These are phyloP conservation scores for Cordyceps cateniannulata DNA, from an alignment of 2,329 filamentous ascomycete species.

Conservation along the genomic window DNA sequence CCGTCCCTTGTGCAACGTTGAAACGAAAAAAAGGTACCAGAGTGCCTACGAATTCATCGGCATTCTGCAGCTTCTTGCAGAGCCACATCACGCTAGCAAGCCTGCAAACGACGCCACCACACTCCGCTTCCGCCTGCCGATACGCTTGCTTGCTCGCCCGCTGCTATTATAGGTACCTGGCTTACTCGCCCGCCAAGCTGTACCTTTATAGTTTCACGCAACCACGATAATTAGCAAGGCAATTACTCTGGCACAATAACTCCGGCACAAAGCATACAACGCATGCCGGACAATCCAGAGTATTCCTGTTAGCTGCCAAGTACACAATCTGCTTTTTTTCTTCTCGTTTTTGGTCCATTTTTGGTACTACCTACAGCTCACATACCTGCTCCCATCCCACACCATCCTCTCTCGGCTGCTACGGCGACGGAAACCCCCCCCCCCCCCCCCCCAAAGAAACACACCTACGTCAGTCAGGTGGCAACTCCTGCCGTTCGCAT, in stretches of 20 bases:
- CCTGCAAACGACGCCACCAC: constrained; percentile 9
- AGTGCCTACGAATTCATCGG: not conserved
- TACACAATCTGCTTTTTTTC: not conserved
- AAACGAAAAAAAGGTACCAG: not conserved
- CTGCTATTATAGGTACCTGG: not conserved
- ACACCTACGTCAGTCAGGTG: constrained; percentile 10
- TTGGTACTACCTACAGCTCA: not conserved
- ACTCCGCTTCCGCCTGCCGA: not conserved
- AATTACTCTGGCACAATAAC: too few species aligned
- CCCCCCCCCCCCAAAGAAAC: not conserved
- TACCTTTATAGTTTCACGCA: too few species aligned
- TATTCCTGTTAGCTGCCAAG: not conserved
- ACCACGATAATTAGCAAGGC: too few species aligned
- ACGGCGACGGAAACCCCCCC: not conserved
- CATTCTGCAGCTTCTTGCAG: constrained; percentile 4
- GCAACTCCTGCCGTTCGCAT: constrained; percentile 12
- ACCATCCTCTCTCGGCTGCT: not conserved
- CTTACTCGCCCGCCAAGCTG: too few species aligned
- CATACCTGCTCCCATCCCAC: not conserved
- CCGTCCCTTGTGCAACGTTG: not conserved
- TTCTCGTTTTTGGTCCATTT: not conserved
- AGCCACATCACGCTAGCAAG: not conserved
- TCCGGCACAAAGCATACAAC: not conserved
- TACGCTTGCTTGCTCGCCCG: not conserved
- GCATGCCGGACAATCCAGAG: not conserved